Conservation (phyloP, 1,284 basidiomycete species). For the Gymnopus androsaceus region DNA sequence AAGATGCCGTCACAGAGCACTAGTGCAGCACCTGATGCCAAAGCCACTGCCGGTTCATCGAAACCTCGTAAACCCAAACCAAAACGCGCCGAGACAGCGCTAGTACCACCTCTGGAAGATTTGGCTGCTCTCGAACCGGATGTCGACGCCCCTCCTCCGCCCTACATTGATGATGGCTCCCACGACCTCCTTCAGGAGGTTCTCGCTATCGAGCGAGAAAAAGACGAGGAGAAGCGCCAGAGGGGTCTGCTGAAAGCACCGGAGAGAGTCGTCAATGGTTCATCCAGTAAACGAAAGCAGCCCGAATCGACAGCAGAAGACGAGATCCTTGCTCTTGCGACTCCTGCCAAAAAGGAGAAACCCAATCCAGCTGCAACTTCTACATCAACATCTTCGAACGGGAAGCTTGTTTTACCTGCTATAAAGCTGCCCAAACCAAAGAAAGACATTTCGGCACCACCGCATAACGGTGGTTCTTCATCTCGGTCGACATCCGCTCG, state of each 20-base stretch:
- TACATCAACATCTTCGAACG: slow-evolving; percentile 21
- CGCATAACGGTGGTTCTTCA: slow-evolving; percentile 11
- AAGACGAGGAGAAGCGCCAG: slow-evolving; percentile 49
- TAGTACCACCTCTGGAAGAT: slow-evolving; percentile 3
- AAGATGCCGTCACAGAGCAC: slow-evolving; percentile 43
- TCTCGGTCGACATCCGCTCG: slow-evolving; percentile 7
- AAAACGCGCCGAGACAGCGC: background rate
- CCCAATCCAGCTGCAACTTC: slow-evolving; percentile 30
- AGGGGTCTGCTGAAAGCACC: slow-evolving; percentile 36
- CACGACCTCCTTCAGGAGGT: slow-evolving; percentile 80
- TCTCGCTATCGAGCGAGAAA: slow-evolving; percentile 74
- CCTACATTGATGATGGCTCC: slow-evolving; percentile 73
- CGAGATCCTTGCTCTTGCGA: slow-evolving; percentile 59
- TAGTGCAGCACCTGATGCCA: slow-evolving; percentile 21
- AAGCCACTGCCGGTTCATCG: background rate
- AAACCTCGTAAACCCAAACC: slow-evolving; percentile 52
- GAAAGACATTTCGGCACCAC: slow-evolving; percentile 39
- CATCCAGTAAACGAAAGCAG: slow-evolving; percentile 58
- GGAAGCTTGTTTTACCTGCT: slow-evolving; percentile 20
- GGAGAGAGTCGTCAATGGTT: slow-evolving; percentile 31
- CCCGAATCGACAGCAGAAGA: slow-evolving; percentile 50
- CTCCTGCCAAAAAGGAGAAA: slow-evolving; percentile 66
- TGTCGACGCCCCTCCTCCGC: slow-evolving; percentile 57
- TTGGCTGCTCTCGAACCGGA: slow-evolving; percentile 23
- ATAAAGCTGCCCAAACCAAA: slow-evolving; percentile 36